Conservation (phyloP, 2,329 filamentous ascomycete genomes). For the Aspergillus cejpii region DNA sequence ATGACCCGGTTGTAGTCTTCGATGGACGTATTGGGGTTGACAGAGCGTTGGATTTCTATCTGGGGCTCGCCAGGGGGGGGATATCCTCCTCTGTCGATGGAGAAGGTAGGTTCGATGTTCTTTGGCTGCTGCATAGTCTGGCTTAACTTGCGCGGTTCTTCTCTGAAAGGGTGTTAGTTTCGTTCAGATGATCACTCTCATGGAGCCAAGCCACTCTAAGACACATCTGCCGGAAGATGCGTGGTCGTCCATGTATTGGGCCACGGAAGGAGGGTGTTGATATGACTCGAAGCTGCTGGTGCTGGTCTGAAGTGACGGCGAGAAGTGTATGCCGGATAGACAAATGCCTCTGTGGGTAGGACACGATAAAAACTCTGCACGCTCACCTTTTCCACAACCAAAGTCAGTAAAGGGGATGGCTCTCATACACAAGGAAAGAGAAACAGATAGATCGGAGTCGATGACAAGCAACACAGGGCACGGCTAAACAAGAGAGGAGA, state of each 20-base stretch:
- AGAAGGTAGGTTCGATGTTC: slow-evolving; percentile 15
- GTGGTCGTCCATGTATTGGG: neutral
- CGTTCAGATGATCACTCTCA: neutral
- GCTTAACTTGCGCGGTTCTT: slow-evolving; percentile 6
- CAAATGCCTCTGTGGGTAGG: neutral
- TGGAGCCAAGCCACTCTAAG: neutral
- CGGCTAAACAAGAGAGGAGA: neutral
- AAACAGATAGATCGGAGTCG: neutral
- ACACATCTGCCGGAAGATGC: neutral
- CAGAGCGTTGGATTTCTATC: slow-evolving; percentile 15
- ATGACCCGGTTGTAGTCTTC: slow-evolving; percentile 37
- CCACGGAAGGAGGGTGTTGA: too few species aligned
- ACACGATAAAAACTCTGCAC: neutral
- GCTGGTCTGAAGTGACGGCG: neutral
- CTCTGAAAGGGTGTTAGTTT: slow-evolving; percentile 1
- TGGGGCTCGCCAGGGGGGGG: slow-evolving; percentile 13
- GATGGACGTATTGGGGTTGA: slow-evolving; percentile 26
- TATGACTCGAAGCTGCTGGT: too few species aligned
- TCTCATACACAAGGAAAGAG: neutral
- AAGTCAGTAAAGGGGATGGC: neutral
- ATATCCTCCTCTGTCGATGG: slow-evolving; percentile 14
- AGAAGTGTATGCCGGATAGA: neutral
- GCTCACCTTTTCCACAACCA: slow-evolving; percentile 3
- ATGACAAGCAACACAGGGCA: neutral
- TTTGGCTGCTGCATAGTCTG: slow-evolving; percentile 16